Percentiles rank a stretch among this genome's conserved stretches.
Evolutionary conservation across 768 basidiomycete species (phyloP).

Genomic region (Macrocybe gigantea): DNA sequence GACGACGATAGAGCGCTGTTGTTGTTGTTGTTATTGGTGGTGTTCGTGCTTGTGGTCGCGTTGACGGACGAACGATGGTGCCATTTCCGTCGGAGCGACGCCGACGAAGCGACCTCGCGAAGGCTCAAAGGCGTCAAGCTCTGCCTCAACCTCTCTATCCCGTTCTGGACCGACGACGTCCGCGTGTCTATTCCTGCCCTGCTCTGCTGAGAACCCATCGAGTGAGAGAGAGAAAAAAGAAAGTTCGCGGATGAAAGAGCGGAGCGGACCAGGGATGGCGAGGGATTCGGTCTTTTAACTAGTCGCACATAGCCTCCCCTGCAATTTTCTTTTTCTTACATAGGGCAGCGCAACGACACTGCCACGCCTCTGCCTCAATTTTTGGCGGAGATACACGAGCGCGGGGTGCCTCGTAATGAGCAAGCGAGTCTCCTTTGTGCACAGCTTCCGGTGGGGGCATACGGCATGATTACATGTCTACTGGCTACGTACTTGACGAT

Average conservation of each 20-base stretch:
- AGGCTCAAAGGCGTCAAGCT: slow-evolving; percentile 8
- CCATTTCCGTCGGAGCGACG: not conserved
- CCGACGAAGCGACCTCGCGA: slow-evolving; percentile 4
- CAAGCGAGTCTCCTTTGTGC: too few relatives aligned
- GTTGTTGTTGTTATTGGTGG: not conserved
- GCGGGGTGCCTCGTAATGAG: too few relatives aligned
- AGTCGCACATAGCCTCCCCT: too few relatives aligned
- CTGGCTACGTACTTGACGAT: too few relatives aligned
- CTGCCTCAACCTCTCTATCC: slow-evolving; percentile 15
- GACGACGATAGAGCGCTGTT: not conserved
- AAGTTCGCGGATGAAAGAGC: not conserved
- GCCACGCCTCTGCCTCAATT: too few relatives aligned
- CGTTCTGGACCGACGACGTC: slow-evolving; percentile 1
- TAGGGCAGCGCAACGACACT: too few relatives aligned
- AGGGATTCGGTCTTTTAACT: too few relatives aligned
- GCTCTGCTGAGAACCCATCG: slow-evolving; percentile 29
- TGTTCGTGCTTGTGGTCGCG: not conserved
- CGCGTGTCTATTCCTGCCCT: slow-evolving; percentile 10
- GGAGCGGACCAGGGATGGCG: not conserved
- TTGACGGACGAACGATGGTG: slow-evolving; percentile 4
- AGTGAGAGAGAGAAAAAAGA: not conserved
- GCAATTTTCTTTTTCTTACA: too few relatives aligned
- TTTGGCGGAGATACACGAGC: too few relatives aligned
- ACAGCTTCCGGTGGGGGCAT: too few relatives aligned
- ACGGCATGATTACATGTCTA: too few relatives aligned